Conservation (phyloP, 2,329 filamentous ascomycete genomes). For the Apiospora saccharicola region DNA sequence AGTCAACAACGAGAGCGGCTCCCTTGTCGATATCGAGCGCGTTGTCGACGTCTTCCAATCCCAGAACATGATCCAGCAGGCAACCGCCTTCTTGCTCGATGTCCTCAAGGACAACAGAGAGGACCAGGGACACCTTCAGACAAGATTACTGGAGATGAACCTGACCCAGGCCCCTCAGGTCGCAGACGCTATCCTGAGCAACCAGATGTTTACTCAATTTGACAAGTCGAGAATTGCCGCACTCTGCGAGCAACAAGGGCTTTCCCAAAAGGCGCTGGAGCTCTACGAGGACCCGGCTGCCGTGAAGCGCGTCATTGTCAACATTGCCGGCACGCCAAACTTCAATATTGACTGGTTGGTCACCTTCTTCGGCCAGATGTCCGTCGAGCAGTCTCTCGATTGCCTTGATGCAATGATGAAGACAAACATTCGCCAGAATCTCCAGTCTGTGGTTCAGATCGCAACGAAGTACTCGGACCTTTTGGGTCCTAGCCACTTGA, state of each 20-base stretch:
- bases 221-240: constrained; percentile 89
- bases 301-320: constrained; percentile 89
- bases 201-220: constrained; percentile 98
- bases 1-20: constrained; percentile 86
- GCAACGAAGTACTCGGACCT: constrained; percentile 98
- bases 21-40: constrained; percentile 89
- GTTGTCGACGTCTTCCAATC: constrained; percentile 98
- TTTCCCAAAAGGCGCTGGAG: constrained; percentile 87
- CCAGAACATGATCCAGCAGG: constrained; percentile 96
- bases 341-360: constrained; percentile 91
- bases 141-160: constrained; percentile 97
- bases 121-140: constrained; percentile 93
- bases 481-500: constrained; percentile 84
- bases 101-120: constrained; percentile 93
- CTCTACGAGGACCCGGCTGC: constrained; percentile 90
- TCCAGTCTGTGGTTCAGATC: constrained; percentile 93
- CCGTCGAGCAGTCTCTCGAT: constrained; percentile 92
- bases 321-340: constrained; percentile 82
- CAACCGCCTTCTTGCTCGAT: constrained; percentile 96
- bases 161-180: constrained; percentile 95
- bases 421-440: constrained; percentile 94
- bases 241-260: constrained; percentile 91
- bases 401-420: constrained; percentile 97
- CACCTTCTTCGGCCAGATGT: constrained; percentile 91
- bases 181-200: constrained; percentile 95